Evolutionary conservation across 371 early-diverging fungal genomes (phyloP), one percentile per base, ranked within the genome.

Genomic region (Mucor piriformis): DNA sequence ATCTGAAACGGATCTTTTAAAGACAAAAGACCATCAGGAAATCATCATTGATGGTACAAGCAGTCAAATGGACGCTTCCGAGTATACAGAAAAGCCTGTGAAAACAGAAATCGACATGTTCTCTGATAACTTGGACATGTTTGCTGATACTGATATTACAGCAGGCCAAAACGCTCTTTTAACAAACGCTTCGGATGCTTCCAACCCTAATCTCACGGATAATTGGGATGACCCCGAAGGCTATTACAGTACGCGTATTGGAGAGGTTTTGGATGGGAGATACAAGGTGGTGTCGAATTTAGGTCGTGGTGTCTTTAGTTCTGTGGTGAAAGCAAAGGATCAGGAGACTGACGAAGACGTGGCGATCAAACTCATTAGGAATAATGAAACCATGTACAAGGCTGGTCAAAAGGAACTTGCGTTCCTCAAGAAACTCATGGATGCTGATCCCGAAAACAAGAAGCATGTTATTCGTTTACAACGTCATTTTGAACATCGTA

Each of bases 141-240:
- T 76, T 73, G 55, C 67, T 29, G 63, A 67, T 23, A 56, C 73
- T 15, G 67, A 64, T 51, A 54, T 67, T 29, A 57, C 75, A 7
- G 52, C 62, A n/a, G 50, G 64, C 12, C 61, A 64, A 15, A 66
- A 63, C 15, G 64, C 74, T 16, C 37, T 66, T 25, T 16, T 61
- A 29, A 47, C 50, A 18, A 52, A 48, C 11, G 34, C 50, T 6
- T 33, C 53, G 27, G 51, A 57, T 25, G 67, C 72, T 2, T 76
- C 73, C 11, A 86, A 85, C 50, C 83, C 83, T 3, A 83, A 77
- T 37, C 73, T 92, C 4, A 76, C 81, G 3, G 98, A 95, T 63
- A 95, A 92, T 58, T 95, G 93, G 92, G 98, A 97, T 72, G 98
- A 98, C 64, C 83, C 88, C 1, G 96, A 98, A 61, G 98, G 98